phyloP scores from a whole-genome alignment of 306 rosid species.

The Astragalus glycyphyllos region DNA sequence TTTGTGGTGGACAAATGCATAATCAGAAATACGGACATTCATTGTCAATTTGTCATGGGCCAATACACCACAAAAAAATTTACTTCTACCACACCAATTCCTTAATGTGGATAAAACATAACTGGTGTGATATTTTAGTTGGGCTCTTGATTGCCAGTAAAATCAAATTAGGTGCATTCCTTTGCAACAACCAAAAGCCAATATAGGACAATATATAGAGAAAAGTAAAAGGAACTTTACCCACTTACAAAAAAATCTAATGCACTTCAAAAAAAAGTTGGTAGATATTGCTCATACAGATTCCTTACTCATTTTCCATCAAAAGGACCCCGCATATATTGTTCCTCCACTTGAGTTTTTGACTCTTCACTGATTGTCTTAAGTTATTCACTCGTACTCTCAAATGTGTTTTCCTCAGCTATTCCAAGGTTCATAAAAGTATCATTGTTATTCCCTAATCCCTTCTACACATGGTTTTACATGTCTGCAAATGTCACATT shows the following conservation, averaged over 20 bases:
- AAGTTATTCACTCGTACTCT: neutral
- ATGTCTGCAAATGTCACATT: neutral
- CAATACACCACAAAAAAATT: slow-evolving; percentile 31
- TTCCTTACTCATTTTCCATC: neutral
- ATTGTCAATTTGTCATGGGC: slow-evolving; percentile 25
- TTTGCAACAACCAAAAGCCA: slow-evolving; percentile 25
- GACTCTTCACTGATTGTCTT: no score
- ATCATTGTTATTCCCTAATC: neutral
- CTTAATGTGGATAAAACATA: slow-evolving; percentile 22
- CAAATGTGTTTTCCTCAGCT: neutral
- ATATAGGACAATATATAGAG: neutral
- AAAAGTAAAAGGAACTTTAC: slow-evolving; percentile 7
- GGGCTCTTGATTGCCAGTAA: slow-evolving; percentile 19
- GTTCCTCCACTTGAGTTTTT: no score
- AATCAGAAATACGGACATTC: slow-evolving; percentile 4
- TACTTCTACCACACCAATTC: slow-evolving; percentile 20
- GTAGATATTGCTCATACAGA: neutral
- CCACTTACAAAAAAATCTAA: neutral
- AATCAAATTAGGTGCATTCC: slow-evolving; percentile 23
- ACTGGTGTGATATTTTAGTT: slow-evolving; percentile 3
- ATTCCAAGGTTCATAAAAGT: slow-evolving; percentile 11
- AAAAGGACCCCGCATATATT: neutral
- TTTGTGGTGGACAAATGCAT: slow-evolving; percentile 17
- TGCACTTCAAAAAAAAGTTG: neutral
- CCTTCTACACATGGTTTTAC: neutral